Evolutionary conservation across 352 stramenopile species (phyloP), one percentile per base, ranked within the genome.

Genomic region (Pythium apleroticum): DNA sequence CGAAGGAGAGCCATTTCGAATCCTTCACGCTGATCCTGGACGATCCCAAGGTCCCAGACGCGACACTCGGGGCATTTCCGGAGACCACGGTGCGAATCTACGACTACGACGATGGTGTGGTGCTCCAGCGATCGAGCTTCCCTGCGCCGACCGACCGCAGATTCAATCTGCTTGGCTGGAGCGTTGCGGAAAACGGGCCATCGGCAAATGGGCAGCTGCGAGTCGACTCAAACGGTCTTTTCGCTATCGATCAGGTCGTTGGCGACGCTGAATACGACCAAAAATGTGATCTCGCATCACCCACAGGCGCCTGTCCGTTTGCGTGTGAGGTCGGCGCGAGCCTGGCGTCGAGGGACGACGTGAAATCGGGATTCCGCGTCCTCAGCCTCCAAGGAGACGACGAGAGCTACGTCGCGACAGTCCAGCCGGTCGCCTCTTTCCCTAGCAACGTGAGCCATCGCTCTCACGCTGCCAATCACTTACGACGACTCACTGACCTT

Each of bases 261-360:
- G 81, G 78, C 17, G 73, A 86, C 19, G 66, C 59, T 4, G 84
- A 92, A 60, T 92, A 92, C 64, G 64, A 92, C 52, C 64, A 90
- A 19, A 72, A 77, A 35, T 91, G 84, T 27, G 84, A 92, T 52
- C 48, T 86, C 4, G 84, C 78, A 27, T 69, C 80, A 0, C 81
- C 84, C 5, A 86, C 68, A 35, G 77, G 78, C 3, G 67, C 71
- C 27, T 92, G 84, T 57, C 52, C 46, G 4, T 89, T 80, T 52
- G 58, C 73, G 4, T 92, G 84, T 63, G 78, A 78, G 39, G 25
- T 86, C 30, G 80, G 81, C 4, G 76, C 63, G 17, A 72, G 62
- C 19, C 49, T 88, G 12, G 49, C 52, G 4, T 70, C 69, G 4
- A 63, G 46, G 1, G n/a, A 35, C 9, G 58, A 52, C 30, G 10